These are phyloP conservation scores for Pseudovirgaria hyperparasitica DNA, from an alignment of 2,329 filamentous ascomycete species.

Conservation along the genomic window DNA sequence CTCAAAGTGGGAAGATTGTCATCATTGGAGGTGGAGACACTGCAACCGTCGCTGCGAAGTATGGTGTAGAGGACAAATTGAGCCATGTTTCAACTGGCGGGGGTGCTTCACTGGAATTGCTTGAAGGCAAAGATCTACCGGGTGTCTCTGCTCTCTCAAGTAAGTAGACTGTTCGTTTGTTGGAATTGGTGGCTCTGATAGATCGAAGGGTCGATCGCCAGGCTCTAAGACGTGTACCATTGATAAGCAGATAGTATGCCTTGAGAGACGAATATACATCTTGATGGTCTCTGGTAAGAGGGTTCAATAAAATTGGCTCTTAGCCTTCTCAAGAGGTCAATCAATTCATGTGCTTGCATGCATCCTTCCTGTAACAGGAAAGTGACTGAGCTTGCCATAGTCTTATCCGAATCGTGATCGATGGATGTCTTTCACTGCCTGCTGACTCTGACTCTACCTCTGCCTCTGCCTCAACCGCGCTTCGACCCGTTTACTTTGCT, in stretches of 20 bases:
- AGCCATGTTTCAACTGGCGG: slow-evolving; percentile 97
- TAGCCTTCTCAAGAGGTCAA: not conserved
- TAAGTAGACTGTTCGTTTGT: slow-evolving; percentile 36
- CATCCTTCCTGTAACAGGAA: not conserved
- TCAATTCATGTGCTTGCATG: not conserved
- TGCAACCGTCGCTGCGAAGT: slow-evolving; percentile 95
- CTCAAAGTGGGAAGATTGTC: slow-evolving; percentile 78
- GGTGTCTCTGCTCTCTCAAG: slow-evolving; percentile 84
- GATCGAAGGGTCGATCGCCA: too few species aligned
- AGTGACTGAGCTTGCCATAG: too few species aligned
- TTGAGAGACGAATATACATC: not conserved
- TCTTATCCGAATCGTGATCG: too few species aligned
- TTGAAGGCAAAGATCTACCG: slow-evolving; percentile 95
- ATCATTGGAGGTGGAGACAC: slow-evolving; percentile 99
- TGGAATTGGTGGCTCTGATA: too few species aligned
- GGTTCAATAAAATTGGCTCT: too few species aligned
- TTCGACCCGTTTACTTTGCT: slow-evolving; percentile 57
- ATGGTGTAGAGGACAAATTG: slow-evolving; percentile 88
- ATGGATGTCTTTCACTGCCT: not conserved
- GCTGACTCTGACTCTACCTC: slow-evolving; percentile 8
- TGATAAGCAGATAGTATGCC: too few species aligned
- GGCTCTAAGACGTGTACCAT: too few species aligned
- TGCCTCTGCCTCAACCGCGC: slow-evolving; percentile 1
- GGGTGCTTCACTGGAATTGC: slow-evolving; percentile 85
- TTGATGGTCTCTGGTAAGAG: not conserved